Base-by-base conservation (phyloP, 2,329 filamentous ascomycete species). In the Venturia pyrina region DNA sequence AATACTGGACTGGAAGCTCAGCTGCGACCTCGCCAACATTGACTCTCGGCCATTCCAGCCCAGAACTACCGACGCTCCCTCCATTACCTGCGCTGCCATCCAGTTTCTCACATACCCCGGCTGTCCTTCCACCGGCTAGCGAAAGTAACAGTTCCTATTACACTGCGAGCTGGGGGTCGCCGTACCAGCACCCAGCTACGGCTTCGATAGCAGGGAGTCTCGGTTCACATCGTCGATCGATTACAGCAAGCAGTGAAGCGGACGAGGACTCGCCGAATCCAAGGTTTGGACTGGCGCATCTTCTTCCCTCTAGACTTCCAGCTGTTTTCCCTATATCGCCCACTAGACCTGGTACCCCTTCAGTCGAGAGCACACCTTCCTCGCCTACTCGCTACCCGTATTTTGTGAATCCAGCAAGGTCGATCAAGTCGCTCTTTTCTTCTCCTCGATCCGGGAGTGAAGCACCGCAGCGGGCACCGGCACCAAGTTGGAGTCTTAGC, bases 81-180 rank as follows among this genome's bases (percentile, higher is more conserved):
- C 70, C 72, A 41, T 74, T 78, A 65, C 70, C 75, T 62, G 69
- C 73, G 37, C 71, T 75, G 21, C 72, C 75, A 46, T 73, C 72
- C 63, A 72, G 71, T 66, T 53, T 70, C 59, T 73, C 73, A 62
- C 72, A 72, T 50, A 76, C 74, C 8, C 76, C 76, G 13, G 74
- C 74, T 50, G 75, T 72, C 7, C 66, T 72, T 71, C 32, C 71
- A 71, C 43, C 72, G 74, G 70, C 72, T 73, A 32, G 70, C 71
- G 69, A 77, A 78, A 57, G 80, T 81, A 81, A 79, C 67, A 80
- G 78, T 69, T 75, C 80, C 60, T 85, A 84, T 73, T 85, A 85
- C 73, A 95, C 91, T 60, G 89, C 91, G 62, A 93, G 89, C 75
- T 96, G 93, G 92, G 93, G 93, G 66, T 96, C 92, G 65, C 93